Conservation (phyloP, 495 filamentous ascomycete genomes). For the Parathielavia hyrcaniae region DNA sequence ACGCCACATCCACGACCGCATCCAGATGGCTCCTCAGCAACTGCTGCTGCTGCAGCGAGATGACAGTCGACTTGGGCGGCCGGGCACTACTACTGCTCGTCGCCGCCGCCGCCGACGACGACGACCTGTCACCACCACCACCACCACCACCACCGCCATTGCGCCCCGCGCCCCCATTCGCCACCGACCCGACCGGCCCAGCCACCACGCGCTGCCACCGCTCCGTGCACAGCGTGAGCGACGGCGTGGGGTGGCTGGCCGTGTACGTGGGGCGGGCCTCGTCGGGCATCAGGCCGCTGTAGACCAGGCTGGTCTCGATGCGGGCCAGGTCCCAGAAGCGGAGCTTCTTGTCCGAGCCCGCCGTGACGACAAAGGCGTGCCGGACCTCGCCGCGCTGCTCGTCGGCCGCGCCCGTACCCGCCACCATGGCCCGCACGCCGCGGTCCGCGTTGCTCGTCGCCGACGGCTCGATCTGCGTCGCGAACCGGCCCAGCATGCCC, state of each 20-base stretch:
- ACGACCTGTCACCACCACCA: too few relatives aligned
- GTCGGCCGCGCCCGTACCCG: constrained; percentile 48
- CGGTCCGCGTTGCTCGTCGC: constrained; percentile 45
- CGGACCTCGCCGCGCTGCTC: constrained; percentile 52
- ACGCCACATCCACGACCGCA: constrained; percentile 76
- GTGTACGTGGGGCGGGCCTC: constrained; percentile 67
- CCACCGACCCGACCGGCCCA: constrained; percentile 23
- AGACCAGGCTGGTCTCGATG: constrained; percentile 65
- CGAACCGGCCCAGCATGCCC: constrained; percentile 83
- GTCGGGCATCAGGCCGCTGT: constrained; percentile 70
- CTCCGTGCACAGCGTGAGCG: constrained; percentile 68
- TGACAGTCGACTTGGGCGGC: constrained; percentile 74
- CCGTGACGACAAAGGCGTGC: constrained; percentile 71
- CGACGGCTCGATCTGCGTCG: constrained; percentile 58
- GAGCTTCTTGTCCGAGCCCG: constrained; percentile 82
- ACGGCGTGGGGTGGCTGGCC: constrained; percentile 59
- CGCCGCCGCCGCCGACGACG: constrained; percentile 31
- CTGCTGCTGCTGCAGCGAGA: constrained; percentile 80
- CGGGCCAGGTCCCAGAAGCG: constrained; percentile 84
- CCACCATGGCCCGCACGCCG: constrained; percentile 56
- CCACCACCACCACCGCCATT: constrained; percentile 35
- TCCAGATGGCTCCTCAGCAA: constrained; percentile 83
- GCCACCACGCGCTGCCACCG: constrained; percentile 44
- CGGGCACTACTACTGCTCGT: constrained; percentile 26
- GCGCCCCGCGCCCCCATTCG: constrained; percentile 32